Evolutionary conservation across 495 filamentous ascomycete genomes (phyloP).

Genomic region (Xylaria flabelliformis): DNA sequence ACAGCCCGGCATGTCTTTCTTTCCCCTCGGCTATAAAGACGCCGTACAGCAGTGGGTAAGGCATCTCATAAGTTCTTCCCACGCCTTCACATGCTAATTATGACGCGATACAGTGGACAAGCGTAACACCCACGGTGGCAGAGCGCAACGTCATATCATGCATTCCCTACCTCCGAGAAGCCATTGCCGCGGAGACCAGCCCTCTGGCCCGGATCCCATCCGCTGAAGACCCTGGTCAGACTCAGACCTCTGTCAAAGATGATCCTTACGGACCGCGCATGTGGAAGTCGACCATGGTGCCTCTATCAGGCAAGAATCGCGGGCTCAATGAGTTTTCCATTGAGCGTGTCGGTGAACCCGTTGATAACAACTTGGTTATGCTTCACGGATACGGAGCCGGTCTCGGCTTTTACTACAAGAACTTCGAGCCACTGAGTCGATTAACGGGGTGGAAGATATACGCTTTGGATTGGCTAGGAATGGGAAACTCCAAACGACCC

Average conservation of each 20-base stretch:
- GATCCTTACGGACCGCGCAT: slow-evolving; percentile 87
- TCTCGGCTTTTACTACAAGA: slow-evolving; percentile 96
- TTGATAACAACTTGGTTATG: slow-evolving; percentile 89
- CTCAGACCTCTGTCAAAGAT: slow-evolving; percentile 56
- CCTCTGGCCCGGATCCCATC: slow-evolving; percentile 35
- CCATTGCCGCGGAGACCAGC: slow-evolving; percentile 55
- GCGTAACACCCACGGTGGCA: slow-evolving; percentile 77
- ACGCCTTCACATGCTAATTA: slow-evolving; percentile 23
- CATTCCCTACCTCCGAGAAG: slow-evolving; percentile 81
- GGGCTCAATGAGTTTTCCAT: slow-evolving; percentile 93
- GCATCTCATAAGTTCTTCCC: slow-evolving; percentile 21
- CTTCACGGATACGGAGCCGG: slow-evolving; percentile 96
- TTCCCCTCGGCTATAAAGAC: slow-evolving; percentile 90
- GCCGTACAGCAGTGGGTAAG: slow-evolving; percentile 91
- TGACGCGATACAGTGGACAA: slow-evolving; percentile 70
- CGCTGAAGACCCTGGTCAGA: slow-evolving; percentile 51
- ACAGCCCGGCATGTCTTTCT: slow-evolving; percentile 54
- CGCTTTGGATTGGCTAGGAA: slow-evolving; percentile 90
- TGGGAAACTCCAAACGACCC: slow-evolving; percentile 88
- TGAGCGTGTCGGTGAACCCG: slow-evolving; percentile 78
- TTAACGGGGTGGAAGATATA: slow-evolving; percentile 85
- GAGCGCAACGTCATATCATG: slow-evolving; percentile 90
- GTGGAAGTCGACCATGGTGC: slow-evolving; percentile 86
- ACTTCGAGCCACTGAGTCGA: slow-evolving; percentile 86
- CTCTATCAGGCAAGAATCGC: slow-evolving; percentile 82